Base-by-base conservation (phyloP, 2,329 filamentous ascomycete genomes). In the Ophiostoma piceae region DNA sequence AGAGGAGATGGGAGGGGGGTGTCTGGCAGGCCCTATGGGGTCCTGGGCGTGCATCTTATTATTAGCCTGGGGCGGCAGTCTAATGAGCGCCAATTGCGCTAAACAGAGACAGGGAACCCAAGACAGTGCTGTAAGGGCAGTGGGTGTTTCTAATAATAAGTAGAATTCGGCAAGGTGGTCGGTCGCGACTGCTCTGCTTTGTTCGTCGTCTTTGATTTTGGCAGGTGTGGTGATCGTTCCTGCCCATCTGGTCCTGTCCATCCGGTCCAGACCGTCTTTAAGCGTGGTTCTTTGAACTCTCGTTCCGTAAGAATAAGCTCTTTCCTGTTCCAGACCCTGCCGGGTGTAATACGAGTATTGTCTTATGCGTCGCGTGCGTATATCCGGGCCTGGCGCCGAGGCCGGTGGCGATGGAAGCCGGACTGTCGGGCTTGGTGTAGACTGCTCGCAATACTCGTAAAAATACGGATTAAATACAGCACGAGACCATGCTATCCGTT, bases 291-390 rank as follows among this genome's bases (percentile, higher is more conserved):
- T 47, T 47, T 19, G n/a, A 26, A 12, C 22, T 26, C 51, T 16
- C 39, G 1, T 41, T 41, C 39, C 12, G 9, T 12, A 41, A n/a
- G 19, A 19, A 19, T 16, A 32, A 16, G 54, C 57, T 62, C 57
- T 62, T 29, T 62, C 57, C 22, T 32, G 57, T 62, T 62, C 57
- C 26, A 62, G 57, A 62, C 57, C 57, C 16, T 57, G 51, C 51
- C 51, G 51, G 22, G 14, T 62, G 57, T 7, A 14, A 62, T 62
- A 62, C 12, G 57, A 62, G 26, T 19, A 32, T 60, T 19, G 14
- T 47, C 14, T 47, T 60, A 60, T 60, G 54, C 51, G 11, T 26
- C 51, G n/a, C 51, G 9, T 57, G 51, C 51, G n/a, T 22, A 16
- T 26, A 12, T 12, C n/a, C 51, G 51, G 51, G 8, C 51, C 51